These are phyloP conservation scores for Climacium dendroides DNA, from an alignment of 225 moss, liverwort and hornwort species.

Conservation along the genomic window DNA sequence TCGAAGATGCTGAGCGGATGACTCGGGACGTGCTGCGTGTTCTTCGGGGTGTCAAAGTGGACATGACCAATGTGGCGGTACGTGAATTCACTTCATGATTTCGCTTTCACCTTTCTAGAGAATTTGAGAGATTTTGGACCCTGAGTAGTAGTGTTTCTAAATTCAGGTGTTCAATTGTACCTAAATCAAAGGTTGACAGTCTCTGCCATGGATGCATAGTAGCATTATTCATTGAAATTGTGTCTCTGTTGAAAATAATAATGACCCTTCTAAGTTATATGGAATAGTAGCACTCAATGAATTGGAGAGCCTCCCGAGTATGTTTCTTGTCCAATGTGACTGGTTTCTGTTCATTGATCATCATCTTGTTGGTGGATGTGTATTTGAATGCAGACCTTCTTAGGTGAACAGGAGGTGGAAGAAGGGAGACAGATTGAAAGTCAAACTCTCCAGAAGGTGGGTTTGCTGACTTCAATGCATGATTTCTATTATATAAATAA, in stretches of 20 bases:
- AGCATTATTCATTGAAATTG: background rate
- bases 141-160: background rate
- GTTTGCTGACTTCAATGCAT: background rate
- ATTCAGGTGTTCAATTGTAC: background rate
- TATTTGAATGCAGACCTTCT: constrained; percentile 22
- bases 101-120: background rate
- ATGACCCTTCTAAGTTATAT: background rate
- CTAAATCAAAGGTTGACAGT: background rate
- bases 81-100: background rate
- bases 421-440: constrained; percentile 48
- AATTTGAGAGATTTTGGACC: background rate
- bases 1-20: constrained; percentile 90
- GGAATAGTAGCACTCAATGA: background rate
- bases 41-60: constrained; percentile 77
- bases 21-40: constrained; percentile 77
- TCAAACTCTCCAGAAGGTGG: constrained; percentile 11
- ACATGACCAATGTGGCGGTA: constrained; percentile 85
- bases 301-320: background rate
- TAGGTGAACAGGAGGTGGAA: constrained; percentile 68
- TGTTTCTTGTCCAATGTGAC: background rate
- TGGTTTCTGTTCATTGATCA: background rate
- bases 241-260: background rate
- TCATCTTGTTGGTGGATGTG: background rate
- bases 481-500: background rate
- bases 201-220: background rate